Evolutionary conservation across 2,329 filamentous ascomycete species (phyloP).

Genomic region (Talaromyces sp.): DNA sequence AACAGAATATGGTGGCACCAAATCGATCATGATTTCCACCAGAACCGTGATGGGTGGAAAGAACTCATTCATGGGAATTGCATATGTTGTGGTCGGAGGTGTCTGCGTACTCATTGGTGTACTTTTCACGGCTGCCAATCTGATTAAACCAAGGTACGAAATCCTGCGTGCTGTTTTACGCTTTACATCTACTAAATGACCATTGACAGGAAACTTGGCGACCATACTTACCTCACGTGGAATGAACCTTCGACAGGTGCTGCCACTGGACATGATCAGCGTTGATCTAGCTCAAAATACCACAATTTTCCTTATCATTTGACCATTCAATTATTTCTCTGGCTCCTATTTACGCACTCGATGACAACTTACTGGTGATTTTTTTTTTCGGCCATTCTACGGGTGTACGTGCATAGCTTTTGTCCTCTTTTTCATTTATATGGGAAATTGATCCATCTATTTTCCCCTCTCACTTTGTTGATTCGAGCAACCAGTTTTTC

Average conservation of each 20-base stretch:
- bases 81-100: constrained; percentile 90
- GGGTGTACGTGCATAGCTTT: constrained; percentile 15
- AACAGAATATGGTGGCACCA: constrained; percentile 74
- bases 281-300: constrained; percentile 11
- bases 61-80: constrained; percentile 94
- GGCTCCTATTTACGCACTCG: background rate
- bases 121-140: constrained; percentile 83
- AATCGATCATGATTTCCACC: constrained; percentile 85
- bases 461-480: background rate
- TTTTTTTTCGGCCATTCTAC: constrained; percentile 4
- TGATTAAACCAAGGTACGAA: constrained; percentile 77
- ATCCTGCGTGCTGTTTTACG: background rate
- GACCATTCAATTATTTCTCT: background rate
- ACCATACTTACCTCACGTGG: constrained; percentile 97
- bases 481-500: constrained; percentile 1
- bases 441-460: constrained; percentile 1
- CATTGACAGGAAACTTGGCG: constrained; percentile 78
- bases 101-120: constrained; percentile 85
- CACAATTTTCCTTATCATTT: background rate
- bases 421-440: background rate
- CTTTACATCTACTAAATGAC: background rate
- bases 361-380: background rate
- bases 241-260: constrained; percentile 65
- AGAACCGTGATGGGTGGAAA: constrained; percentile 89
- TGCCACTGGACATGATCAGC: constrained; percentile 56